Percentiles rank a stretch among this genome's conserved stretches.
These are phyloP conservation scores for Peronosclerospora sorghi DNA, from an alignment of 352 stramenopile species.

Conservation along the genomic window DNA sequence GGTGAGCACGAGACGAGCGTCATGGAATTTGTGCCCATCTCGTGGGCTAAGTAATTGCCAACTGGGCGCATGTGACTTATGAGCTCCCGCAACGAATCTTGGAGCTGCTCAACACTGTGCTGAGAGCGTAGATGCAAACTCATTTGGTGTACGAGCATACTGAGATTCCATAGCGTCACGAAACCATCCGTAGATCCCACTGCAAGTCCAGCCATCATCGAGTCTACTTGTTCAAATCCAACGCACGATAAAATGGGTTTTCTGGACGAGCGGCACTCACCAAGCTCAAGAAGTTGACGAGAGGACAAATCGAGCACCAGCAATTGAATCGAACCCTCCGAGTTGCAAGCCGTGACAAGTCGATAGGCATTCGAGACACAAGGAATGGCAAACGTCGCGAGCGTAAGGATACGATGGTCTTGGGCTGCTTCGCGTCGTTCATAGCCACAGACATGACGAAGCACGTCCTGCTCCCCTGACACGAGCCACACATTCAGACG, in stretches of 20 bases:
- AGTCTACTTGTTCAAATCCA: slow-evolving; percentile 21
- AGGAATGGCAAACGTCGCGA: slow-evolving; percentile 42
- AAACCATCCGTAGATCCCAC: slow-evolving; percentile 75
- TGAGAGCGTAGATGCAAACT: slow-evolving; percentile 6
- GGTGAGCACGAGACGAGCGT: slow-evolving; percentile 16
- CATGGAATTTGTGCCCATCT: slow-evolving; percentile 79
- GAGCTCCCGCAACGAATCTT: slow-evolving; percentile 18
- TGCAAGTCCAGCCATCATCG: slow-evolving; percentile 33
- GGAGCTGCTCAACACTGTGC: slow-evolving; percentile 3
- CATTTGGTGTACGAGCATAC: slow-evolving; percentile 14
- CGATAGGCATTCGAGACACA: slow-evolving; percentile 20
- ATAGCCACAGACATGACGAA: slow-evolving; percentile 54
- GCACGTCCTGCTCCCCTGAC: slow-evolving; percentile 12
- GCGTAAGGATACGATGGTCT: slow-evolving; percentile 74
- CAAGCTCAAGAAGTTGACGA: slow-evolving; percentile 28
- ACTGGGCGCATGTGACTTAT: slow-evolving; percentile 21
- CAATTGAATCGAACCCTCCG: slow-evolving; percentile 56
- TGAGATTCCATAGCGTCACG: slow-evolving; percentile 66
- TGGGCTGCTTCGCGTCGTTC: slow-evolving; percentile 46
- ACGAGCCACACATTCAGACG: slow-evolving; percentile 69
- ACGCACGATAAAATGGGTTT: slow-evolving; percentile 76
- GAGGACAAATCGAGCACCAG: slow-evolving; percentile 41
- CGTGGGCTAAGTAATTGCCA: slow-evolving; percentile 60
- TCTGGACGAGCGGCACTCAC: slow-evolving; percentile 43
- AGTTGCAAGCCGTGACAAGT: slow-evolving; percentile 61